phyloP scores from a whole-genome alignment of 495 filamentous ascomycete genomes.

The Choiromyces venosus region DNA sequence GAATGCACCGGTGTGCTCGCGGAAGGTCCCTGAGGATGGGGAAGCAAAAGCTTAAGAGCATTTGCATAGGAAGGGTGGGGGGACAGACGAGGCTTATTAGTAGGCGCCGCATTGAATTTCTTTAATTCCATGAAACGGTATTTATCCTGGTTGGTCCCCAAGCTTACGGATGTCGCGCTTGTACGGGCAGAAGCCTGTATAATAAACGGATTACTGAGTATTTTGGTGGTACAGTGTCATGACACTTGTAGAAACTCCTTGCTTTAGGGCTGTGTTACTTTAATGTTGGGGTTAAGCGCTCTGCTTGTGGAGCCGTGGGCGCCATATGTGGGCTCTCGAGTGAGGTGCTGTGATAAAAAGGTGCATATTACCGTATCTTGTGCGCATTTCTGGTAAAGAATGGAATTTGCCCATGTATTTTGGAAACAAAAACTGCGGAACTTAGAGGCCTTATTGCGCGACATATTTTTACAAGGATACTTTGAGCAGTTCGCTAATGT shows the following conservation, averaged over 20 bases:
- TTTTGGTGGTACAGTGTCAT: neutral
- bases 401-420: neutral
- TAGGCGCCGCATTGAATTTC: constrained; percentile 1
- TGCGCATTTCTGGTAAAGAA: neutral
- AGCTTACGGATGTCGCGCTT: neutral
- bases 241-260: neutral
- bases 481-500: neutral
- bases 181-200: neutral
- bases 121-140: neutral
- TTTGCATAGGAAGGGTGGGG: neutral
- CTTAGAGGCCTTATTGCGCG: neutral
- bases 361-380: neutral
- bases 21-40: neutral
- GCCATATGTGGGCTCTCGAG: neutral
- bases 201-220: neutral
- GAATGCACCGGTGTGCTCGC: neutral
- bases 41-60: neutral
- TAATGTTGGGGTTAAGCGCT: neutral
- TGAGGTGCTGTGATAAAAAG: neutral
- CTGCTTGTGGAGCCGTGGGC: neutral
- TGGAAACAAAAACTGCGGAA: neutral
- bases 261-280: neutral
- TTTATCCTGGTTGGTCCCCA: neutral
- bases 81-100: neutral
- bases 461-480: neutral